Evolutionary conservation across 2,329 filamentous ascomycete genomes (phyloP), one percentile per base, ranked within the genome.

Genomic region (Arthrinium phaeospermum): DNA sequence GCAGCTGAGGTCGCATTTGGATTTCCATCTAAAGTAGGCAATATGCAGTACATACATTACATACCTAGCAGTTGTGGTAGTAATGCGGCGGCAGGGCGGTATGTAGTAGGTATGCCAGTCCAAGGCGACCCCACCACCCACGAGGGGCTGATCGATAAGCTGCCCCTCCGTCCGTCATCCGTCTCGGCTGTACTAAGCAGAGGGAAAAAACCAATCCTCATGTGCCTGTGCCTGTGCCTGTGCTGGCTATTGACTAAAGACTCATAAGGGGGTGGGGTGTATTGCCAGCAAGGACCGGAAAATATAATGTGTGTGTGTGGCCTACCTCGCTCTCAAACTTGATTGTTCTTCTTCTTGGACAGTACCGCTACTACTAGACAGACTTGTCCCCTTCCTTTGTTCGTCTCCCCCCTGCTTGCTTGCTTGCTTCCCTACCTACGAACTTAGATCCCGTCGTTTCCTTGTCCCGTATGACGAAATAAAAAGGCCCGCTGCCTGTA

Each of bases 391-490:
- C 53, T 61, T 61, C 34, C 30, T 61, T 61, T 37, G 46, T 49
- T 10, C 46, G 46, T 49, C 46, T 2, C 3, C 16, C 16, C 45
- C 45, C 45, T 47, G 45, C 45, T 22, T 22, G 19, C 16, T 22
- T 49, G 46, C 46, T 47, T 49, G 46, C 49, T 51, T 51, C 46
- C 6, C 19, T 22, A 22, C 19, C 19, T 19, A n/a, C 16, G 46
- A 22, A 47, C 16, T 47, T 45, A 45, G 19, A 47, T 19, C 46
- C 19, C 10, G 37, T 41, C 37, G 8, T 19, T n/a, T n/a, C 49
- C 49, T 51, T 51, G n/a, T 51, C 47, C 47, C 34, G 13, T 64
- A 64, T 64, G 57, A 64, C 57, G 34, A 41, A 64, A 41, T 64
- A 64, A 41, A 41, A 30, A 64, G 34, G 34, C 57, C 30, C 37